Evolutionary conservation across 768 basidiomycete species (phyloP).

Genomic region (Lyophyllum semitale): DNA sequence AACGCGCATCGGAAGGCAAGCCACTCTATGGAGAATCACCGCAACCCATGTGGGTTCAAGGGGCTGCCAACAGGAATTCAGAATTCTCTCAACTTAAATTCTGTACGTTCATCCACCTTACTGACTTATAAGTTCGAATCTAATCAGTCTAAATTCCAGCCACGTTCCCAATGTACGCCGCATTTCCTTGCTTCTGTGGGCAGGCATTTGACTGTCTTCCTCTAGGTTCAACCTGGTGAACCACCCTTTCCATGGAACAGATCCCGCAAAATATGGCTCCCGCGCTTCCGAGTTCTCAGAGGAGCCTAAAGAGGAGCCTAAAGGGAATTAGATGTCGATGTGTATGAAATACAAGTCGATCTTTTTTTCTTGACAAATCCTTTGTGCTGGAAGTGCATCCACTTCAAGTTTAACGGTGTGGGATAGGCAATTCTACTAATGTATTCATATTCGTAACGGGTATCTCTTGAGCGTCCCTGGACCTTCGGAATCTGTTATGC

Average conservation of each 20-base stretch:
- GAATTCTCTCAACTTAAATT: conserved; percentile 94
- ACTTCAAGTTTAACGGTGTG: background rate
- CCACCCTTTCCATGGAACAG: conserved; percentile 84
- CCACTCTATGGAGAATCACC: conserved; percentile 84
- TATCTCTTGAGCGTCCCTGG: no score
- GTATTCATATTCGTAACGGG: no score
- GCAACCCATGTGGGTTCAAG: conserved; percentile 86
- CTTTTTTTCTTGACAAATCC: background rate
- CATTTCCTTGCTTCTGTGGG: background rate
- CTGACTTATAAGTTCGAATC: conserved; percentile 8
- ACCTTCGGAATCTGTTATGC: no score
- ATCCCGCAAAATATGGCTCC: conserved; percentile 76
- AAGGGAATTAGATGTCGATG: conserved; percentile 3
- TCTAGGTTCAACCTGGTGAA: conserved; percentile 94
- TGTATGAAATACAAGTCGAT: background rate
- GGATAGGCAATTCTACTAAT: no score
- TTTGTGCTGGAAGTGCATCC: background rate
- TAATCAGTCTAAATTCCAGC: conserved; percentile 37
- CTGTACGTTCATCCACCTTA: conserved; percentile 47
- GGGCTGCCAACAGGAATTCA: conserved; percentile 84
- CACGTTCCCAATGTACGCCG: conserved; percentile 73
- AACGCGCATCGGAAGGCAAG: conserved; percentile 75
- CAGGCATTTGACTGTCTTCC: conserved; percentile 6
- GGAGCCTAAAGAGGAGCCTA: conserved; percentile 25
- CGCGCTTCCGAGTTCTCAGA: conserved; percentile 20